Conservation (phyloP, 2,329 filamentous ascomycete species). For the Fusarium nygamai region DNA sequence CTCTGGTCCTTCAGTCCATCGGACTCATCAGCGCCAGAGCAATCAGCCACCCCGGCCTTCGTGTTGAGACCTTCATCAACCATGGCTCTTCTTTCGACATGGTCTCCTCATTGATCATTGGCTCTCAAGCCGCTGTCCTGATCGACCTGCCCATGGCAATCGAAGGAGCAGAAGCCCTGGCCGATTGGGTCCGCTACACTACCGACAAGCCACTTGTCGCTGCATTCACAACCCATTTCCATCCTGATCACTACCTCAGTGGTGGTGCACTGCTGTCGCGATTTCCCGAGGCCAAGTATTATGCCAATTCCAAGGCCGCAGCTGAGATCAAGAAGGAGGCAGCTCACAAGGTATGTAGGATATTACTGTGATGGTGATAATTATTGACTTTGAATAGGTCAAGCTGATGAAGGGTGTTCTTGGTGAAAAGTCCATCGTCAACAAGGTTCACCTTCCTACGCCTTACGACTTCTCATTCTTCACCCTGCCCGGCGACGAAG, state of each 20-base stretch:
- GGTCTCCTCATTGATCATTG: not conserved
- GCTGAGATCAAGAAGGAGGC: not conserved
- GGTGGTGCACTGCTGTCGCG: not conserved
- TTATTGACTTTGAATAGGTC: not conserved
- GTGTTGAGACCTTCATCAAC: not conserved
- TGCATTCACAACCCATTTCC: not conserved
- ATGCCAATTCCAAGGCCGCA: not conserved
- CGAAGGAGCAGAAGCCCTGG: not conserved
- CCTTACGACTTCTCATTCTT: not conserved
- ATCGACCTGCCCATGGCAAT: not conserved
- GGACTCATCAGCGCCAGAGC: not conserved
- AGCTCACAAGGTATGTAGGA: not conserved
- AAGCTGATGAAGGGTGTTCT: not conserved
- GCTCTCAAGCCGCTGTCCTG: not conserved
- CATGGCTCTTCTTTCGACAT: not conserved
- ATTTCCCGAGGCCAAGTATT: not conserved
- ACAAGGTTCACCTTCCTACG: not conserved
- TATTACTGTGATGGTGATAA: accelerated
- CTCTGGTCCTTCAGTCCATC: not conserved
- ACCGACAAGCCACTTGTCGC: not conserved
- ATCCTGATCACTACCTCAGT: not conserved
- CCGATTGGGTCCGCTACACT: not conserved
- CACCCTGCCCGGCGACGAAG: not conserved
- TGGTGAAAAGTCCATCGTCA: not conserved
- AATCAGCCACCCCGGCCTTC: not conserved